Percentiles rank a stretch among this genome's conserved stretches.
Conservation (phyloP, 75 land plant genomes). For the Gnetum montanum region DNA sequence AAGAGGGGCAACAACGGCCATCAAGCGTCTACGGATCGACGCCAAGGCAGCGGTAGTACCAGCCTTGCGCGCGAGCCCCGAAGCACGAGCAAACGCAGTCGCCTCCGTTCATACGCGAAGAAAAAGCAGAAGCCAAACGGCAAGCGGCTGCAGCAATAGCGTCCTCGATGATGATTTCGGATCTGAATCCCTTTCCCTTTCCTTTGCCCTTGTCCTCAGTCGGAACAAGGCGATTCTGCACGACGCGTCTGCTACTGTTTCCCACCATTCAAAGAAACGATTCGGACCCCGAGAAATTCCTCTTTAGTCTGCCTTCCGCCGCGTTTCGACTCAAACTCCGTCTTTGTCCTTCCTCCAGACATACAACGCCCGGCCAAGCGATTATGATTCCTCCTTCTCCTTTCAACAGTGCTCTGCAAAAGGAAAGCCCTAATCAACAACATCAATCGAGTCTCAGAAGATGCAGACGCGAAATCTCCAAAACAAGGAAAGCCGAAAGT, state of each 20-base stretch:
- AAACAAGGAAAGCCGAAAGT: too few species aligned
- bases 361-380: too few species aligned
- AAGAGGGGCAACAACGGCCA: background rate
- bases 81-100: conserved; percentile 29
- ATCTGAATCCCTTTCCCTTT: background rate
- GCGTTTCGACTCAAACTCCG: background rate
- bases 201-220: too few species aligned
- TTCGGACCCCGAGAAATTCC: background rate
- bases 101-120: conserved; percentile 21
- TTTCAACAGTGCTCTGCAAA: too few species aligned
- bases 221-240: too few species aligned
- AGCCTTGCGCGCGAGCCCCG: conserved; percentile 40
- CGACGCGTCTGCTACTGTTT: conserved; percentile 1
- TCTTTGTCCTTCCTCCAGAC: too few species aligned
- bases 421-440: too few species aligned
- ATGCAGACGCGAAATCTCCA: too few species aligned
- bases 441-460: too few species aligned
- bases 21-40: conserved; percentile 25
- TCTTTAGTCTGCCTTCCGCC: background rate
- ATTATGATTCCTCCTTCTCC: too few species aligned
- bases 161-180: too few species aligned
- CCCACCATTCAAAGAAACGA: conserved; percentile 3
- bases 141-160: background rate
- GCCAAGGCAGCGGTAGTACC: conserved; percentile 66
- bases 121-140: conserved; percentile 13